Conservation (phyloP, 257 asterid species). For the Solanum bulbocastanum region DNA sequence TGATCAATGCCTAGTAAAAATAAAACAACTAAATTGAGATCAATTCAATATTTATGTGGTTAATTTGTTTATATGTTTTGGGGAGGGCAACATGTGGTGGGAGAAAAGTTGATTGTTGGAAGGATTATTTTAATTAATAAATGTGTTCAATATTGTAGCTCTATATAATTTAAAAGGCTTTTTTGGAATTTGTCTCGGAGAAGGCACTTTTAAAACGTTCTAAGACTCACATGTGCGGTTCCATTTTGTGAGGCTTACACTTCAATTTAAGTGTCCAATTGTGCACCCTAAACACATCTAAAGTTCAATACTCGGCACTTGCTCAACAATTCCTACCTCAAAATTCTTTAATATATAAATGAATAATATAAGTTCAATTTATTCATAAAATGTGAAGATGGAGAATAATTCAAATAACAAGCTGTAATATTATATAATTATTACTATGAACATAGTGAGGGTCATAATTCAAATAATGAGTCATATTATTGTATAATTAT, state of each 20-base stretch:
- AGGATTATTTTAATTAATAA: background rate
- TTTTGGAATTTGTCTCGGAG: background rate
- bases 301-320: background rate
- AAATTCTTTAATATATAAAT: background rate
- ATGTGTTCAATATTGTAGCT: background rate
- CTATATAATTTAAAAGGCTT: background rate
- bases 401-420: background rate
- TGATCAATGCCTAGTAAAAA: slow-evolving; percentile 8
- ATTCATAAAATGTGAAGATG: background rate
- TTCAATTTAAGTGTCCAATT: background rate
- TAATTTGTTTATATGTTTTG: background rate
- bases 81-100: background rate
- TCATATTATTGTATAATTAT: background rate
- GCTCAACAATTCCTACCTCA: background rate
- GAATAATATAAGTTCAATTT: background rate
- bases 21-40: background rate
- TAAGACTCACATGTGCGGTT: background rate
- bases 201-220: background rate
- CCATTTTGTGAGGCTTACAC: background rate
- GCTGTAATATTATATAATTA: background rate
- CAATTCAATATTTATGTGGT: slow-evolving; percentile 8
- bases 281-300: background rate
- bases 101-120: background rate
- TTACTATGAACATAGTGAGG: background rate
- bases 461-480: background rate